Evolutionary conservation across 2,329 filamentous ascomycete species (phyloP).

Genomic region (Penicillium thymicola): DNA sequence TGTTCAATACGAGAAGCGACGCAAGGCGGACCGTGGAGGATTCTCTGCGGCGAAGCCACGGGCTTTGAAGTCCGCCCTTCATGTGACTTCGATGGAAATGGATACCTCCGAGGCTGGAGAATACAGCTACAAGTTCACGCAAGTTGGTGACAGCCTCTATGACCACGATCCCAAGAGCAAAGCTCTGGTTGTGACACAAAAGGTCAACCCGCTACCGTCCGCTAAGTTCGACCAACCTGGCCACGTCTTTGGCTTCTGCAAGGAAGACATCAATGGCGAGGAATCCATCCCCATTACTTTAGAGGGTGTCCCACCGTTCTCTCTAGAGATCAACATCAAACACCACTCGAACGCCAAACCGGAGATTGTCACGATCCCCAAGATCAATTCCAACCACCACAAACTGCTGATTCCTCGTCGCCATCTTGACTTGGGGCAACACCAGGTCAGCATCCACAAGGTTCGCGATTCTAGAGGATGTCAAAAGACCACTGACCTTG

Average conservation of each 20-base stretch:
- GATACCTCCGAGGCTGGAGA: slow-evolving; percentile 79
- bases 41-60: slow-evolving; percentile 64
- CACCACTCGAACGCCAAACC: slow-evolving; percentile 77
- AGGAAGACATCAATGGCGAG: slow-evolving; percentile 74
- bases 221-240: slow-evolving; percentile 81
- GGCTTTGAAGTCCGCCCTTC: slow-evolving; percentile 71
- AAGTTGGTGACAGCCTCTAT: slow-evolving; percentile 83
- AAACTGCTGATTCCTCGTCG: slow-evolving; percentile 80
- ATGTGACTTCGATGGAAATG: slow-evolving; percentile 74
- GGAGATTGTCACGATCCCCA: slow-evolving; percentile 76
- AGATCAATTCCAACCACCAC: slow-evolving; percentile 71
- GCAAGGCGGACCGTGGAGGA: slow-evolving; percentile 67
- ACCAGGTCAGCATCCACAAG: slow-evolving; percentile 82
- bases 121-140: slow-evolving; percentile 82
- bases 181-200: slow-evolving; percentile 72
- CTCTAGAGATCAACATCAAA: slow-evolving; percentile 87
- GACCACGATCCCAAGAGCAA: slow-evolving; percentile 66
- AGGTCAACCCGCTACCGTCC: slow-evolving; percentile 76
- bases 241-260: slow-evolving; percentile 93
- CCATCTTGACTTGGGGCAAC: slow-evolving; percentile 81
- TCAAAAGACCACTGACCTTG: slow-evolving; percentile 69
- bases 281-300: slow-evolving; percentile 85
- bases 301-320: slow-evolving; percentile 81
- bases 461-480: slow-evolving; percentile 86
- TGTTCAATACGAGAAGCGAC: slow-evolving; percentile 74